phyloP scores from a whole-genome alignment of 176 grass and related monocot species.

The Pontederia paniculata region DNA sequence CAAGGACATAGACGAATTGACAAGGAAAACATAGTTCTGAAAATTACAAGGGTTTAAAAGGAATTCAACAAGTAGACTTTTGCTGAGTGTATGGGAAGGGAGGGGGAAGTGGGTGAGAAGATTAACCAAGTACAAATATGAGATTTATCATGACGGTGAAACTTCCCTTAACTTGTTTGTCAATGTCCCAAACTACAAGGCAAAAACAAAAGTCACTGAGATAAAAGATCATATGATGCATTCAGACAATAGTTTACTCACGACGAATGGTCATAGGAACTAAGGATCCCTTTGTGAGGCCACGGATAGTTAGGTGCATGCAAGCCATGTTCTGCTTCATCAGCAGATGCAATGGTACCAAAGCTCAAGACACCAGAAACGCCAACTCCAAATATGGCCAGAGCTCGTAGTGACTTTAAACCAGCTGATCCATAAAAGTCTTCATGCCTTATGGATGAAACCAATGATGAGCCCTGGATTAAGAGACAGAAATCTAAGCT shows the following conservation, averaged over 20 bases:
- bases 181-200: not conserved
- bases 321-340: constrained; percentile 93
- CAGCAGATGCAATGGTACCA: constrained; percentile 59
- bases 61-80: too few relatives aligned
- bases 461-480: constrained; percentile 38
- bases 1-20: too few relatives aligned
- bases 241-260: constrained; percentile 30
- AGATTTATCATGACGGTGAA: too few relatives aligned
- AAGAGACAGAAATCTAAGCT: not conserved
- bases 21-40: too few relatives aligned
- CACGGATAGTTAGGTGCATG: constrained; percentile 63
- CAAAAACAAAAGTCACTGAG: not conserved
- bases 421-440: constrained; percentile 36
- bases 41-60: too few relatives aligned
- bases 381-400: constrained; percentile 68
- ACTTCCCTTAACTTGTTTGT: too few relatives aligned
- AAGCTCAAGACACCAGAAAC: constrained; percentile 68
- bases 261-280: constrained; percentile 94
- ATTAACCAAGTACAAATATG: too few relatives aligned
- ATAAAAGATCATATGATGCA: not conserved
- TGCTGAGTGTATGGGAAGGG: too few relatives aligned
- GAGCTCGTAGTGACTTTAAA: constrained; percentile 34
- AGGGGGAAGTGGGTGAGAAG: too few relatives aligned
- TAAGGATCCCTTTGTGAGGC: constrained; percentile 94
- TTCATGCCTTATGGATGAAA: constrained; percentile 58